A percentile compares a stretch with the other conserved stretches of the same genome.
Conservation (phyloP, 306 rosid species). For the Argentina anserina region DNA sequence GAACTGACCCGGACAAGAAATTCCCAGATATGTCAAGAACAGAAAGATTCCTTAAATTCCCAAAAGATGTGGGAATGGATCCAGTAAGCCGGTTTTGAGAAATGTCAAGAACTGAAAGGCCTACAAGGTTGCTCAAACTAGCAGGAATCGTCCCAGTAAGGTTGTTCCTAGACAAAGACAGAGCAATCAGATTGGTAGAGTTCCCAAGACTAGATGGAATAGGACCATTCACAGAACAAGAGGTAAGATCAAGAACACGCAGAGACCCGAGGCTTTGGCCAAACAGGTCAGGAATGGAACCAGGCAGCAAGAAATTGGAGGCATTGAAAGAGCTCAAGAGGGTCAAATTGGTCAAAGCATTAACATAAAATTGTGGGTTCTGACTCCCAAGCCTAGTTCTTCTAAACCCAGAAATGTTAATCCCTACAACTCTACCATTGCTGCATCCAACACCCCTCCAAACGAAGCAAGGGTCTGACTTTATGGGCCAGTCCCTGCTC, state of each 20-base stretch:
- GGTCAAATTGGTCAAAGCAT: conserved; percentile 72
- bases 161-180: conserved; percentile 63
- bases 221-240: conserved; percentile 55
- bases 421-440: conserved; percentile 72
- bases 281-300: conserved; percentile 71
- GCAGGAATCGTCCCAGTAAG: conserved; percentile 63
- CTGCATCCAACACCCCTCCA: conserved; percentile 69
- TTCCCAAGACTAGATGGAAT: conserved; percentile 69
- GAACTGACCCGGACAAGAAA: conserved; percentile 53
- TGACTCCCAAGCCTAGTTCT: conserved; percentile 65
- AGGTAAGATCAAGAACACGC: conserved; percentile 74
- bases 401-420: conserved; percentile 75
- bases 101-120: conserved; percentile 72
- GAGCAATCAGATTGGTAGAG: conserved; percentile 53
- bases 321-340: conserved; percentile 69
- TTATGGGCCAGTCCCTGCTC: conserved; percentile 80
- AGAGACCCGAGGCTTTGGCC: conserved; percentile 46
- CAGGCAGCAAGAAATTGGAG: conserved; percentile 69
- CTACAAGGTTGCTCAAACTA: conserved; percentile 46
- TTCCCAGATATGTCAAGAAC: conserved; percentile 65
- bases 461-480: conserved; percentile 63
- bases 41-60: conserved; percentile 55
- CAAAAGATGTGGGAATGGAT: conserved; percentile 44
- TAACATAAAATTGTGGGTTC: conserved; percentile 70
- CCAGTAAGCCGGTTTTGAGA: conserved; percentile 56